Evolutionary conservation across 2,329 filamentous ascomycete species (phyloP), one percentile per base, ranked within the genome.

Genomic region (Pezicula carpinea): DNA sequence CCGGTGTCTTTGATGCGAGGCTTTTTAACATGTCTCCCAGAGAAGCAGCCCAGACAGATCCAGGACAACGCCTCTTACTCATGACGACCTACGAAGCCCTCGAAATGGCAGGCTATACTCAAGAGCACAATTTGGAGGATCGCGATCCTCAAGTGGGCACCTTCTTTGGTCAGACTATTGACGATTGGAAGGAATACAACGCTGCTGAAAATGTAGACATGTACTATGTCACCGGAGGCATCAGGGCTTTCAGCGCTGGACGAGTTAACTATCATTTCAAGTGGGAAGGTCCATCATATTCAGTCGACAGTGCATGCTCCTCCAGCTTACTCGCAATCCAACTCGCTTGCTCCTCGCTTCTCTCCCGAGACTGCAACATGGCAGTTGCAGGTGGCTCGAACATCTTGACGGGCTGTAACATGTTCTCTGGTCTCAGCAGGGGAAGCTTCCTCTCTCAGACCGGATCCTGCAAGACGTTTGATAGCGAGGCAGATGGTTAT

Each of bases 1-100:
- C 85, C 0, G 83, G 84, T 47, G 71, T 83, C 41, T 90, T 90
- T 59, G 86, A 90, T 56, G 82, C 84, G 18, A 75, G 82, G 0
- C 89, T 90, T 68, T 90, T 90, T 77, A 88, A 88, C 66, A 89
- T 91, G 81, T 89, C 85, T 26, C 85, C 85, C 6, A 80, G 84
- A 54, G 85, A 90, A 66, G 87, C 87, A 26, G 77, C 80, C 40
- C 85, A 89, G 61, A 88, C 84, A 2, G 87, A 90, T 60, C 87
- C 87, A 0, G 87, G 87, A 75, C 85, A 89, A 63, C 77, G 87
- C 53, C 73, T 90, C 56, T 83, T 85, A 2, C 69, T 91, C 31
- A 80, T 83, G 14, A 88, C 85, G 2, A 85, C 85, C 0, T 90
- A 89, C 57, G 86, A 90, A 61, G 86, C 87, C 0, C 73, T 91